Evolutionary conservation across 306 rosid species (phyloP).

Genomic region (Cucurbita argyrosperma): DNA sequence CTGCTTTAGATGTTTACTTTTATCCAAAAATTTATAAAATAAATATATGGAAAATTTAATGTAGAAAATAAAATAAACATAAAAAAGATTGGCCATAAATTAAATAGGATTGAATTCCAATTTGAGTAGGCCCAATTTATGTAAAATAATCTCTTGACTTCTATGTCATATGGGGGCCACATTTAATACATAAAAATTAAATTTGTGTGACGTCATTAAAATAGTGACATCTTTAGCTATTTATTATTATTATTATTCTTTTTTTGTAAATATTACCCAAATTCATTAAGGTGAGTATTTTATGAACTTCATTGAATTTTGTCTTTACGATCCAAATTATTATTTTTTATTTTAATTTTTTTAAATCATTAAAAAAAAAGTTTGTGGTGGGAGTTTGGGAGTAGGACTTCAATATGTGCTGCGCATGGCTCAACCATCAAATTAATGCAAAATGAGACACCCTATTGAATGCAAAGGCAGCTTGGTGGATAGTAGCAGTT

Average conservation of each 20-base stretch:
- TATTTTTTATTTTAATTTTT: too few species aligned
- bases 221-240: not conserved
- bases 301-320: too few species aligned
- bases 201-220: not conserved
- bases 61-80: not conserved
- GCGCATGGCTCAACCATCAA: not conserved
- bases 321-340: too few species aligned
- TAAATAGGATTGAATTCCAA: not conserved
- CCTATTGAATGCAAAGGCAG: not conserved
- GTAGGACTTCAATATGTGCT: not conserved
- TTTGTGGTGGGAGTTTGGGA: not conserved
- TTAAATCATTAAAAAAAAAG: too few species aligned
- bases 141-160: not conserved
- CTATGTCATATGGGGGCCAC: not conserved
- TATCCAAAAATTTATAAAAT: too few species aligned
- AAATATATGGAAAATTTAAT: not conserved
- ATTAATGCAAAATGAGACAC: not conserved
- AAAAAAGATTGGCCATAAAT: not conserved
- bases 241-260: too few species aligned
- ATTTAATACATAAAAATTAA: not conserved
- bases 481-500: not conserved
- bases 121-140: not conserved
- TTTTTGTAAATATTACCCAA: too few species aligned
- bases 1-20: not conserved
- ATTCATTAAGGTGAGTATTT: too few species aligned